These are phyloP conservation scores for Monotropa hypopitys DNA, from an alignment of 179 eudicot species.

Conservation along the genomic window DNA sequence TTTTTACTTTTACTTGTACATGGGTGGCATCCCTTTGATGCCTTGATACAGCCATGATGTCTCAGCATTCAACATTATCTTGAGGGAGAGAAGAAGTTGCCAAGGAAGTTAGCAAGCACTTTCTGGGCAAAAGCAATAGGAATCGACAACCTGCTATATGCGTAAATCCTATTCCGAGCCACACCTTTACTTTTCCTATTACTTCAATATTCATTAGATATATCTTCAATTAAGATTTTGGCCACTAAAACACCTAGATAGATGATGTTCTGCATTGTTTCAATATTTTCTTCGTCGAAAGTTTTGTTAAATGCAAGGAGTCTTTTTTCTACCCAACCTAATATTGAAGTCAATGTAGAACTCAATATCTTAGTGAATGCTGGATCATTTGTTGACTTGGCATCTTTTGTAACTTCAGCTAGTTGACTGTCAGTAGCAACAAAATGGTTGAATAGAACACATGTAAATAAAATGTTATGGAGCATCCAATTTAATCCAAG, in stretches of 20 bases:
- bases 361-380: constrained; percentile 59
- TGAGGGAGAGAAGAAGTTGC: not conserved
- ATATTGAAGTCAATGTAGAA: constrained; percentile 69
- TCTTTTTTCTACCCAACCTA: constrained; percentile 91
- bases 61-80: not conserved
- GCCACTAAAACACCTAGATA: constrained; percentile 80
- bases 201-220: constrained; percentile 90
- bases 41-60: not conserved
- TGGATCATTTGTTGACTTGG: constrained; percentile 80
- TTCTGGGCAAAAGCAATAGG: constrained; percentile 99
- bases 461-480: constrained; percentile 80
- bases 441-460: constrained; percentile 86
- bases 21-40: too few relatives aligned
- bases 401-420: constrained; percentile 91
- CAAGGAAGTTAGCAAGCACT: constrained; percentile 17
- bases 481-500: constrained; percentile 82
- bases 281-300: constrained; percentile 60
- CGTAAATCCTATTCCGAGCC: constrained; percentile 83
- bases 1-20: too few relatives aligned
- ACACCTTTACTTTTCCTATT: constrained; percentile 83
- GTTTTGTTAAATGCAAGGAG: constrained; percentile 96
- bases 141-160: constrained; percentile 88
- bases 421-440: constrained; percentile 84
- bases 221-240: constrained; percentile 78
- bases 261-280: constrained; percentile 72